phyloP scores from a whole-genome alignment of 208 protist species.

The Leishmania arabica region DNA sequence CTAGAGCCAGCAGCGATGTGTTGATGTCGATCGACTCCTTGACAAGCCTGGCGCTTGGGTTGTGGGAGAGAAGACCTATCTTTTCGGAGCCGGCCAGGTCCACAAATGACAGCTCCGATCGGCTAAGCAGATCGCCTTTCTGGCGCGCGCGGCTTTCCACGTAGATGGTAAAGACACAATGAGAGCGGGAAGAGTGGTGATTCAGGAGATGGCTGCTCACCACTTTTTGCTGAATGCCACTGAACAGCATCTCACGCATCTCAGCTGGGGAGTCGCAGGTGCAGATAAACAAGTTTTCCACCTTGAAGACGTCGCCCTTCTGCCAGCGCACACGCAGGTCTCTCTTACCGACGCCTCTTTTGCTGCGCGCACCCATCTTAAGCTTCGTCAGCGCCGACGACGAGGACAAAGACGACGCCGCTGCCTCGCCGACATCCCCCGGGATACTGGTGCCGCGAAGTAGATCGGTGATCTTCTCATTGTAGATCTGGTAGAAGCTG shows the following conservation, averaged over 20 bases:
- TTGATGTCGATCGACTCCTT: conserved; percentile 94
- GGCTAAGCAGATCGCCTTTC: conserved; percentile 41
- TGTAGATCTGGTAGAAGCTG: conserved; percentile 93
- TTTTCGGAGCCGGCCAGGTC: conserved; percentile 94
- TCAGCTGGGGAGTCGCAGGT: conserved; percentile 65
- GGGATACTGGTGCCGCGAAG: conserved; percentile 38
- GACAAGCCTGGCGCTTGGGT: conserved; percentile 57
- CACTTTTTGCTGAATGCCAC: conserved; percentile 72
- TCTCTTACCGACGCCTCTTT: conserved; percentile 6
- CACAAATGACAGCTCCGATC: conserved; percentile 84
- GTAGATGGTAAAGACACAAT: conserved; percentile 91
- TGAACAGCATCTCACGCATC: conserved; percentile 80
- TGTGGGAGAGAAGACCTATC: conserved; percentile 50
- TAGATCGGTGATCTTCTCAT: conserved; percentile 88
- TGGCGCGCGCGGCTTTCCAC: conserved; percentile 51
- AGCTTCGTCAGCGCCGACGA: not conserved
- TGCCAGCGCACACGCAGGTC: conserved; percentile 69
- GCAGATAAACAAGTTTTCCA: conserved; percentile 89
- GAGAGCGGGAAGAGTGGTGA: conserved; percentile 90
- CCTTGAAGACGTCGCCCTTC: conserved; percentile 69
- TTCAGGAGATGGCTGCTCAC: conserved; percentile 89
- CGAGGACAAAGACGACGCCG: not conserved
- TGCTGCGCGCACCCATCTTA: conserved; percentile 1
- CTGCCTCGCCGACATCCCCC: conserved; percentile 2
- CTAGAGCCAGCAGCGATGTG: conserved; percentile 86